A percentile compares a stretch with the other conserved stretches of the same genome.
phyloP scores from a whole-genome alignment of 306 rosid genomes.

The Vigna unguiculata region DNA sequence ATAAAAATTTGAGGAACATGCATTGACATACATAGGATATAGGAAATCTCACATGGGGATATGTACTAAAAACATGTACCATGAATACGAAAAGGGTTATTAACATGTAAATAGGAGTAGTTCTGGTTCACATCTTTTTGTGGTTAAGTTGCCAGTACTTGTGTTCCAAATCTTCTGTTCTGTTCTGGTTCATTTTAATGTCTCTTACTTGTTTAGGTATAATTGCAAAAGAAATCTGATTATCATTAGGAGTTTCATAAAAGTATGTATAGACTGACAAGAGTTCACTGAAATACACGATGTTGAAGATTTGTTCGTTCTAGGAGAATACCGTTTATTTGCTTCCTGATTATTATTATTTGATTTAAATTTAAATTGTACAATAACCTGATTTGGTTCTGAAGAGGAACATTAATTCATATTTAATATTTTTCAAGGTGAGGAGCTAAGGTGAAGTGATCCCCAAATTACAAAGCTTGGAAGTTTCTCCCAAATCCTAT shows the following conservation, averaged over 20 bases:
- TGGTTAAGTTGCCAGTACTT: neutral
- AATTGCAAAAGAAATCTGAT: neutral
- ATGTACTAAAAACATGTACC: neutral
- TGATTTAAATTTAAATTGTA: neutral
- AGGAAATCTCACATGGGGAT: neutral
- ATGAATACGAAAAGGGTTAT: neutral
- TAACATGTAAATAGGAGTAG: neutral
- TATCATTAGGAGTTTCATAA: neutral
- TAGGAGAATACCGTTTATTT: neutral
- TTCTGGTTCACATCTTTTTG: neutral
- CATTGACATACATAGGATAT: neutral
- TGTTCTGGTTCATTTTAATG: conserved; percentile 4
- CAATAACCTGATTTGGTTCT: neutral
- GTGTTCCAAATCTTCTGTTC: neutral
- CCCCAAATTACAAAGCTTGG: neutral
- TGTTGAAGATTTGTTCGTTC: neutral
- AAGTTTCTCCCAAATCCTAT: conserved; percentile 54
- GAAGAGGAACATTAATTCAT: neutral
- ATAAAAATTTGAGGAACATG: neutral
- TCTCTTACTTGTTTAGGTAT: neutral
- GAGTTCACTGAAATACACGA: neutral
- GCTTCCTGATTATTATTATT: neutral
- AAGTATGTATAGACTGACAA: neutral
- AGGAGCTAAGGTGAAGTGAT: conserved; percentile 12
- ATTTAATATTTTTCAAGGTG: neutral